Conservation (phyloP, 2,329 filamentous ascomycete species). For the Stylonectria norvegica region DNA sequence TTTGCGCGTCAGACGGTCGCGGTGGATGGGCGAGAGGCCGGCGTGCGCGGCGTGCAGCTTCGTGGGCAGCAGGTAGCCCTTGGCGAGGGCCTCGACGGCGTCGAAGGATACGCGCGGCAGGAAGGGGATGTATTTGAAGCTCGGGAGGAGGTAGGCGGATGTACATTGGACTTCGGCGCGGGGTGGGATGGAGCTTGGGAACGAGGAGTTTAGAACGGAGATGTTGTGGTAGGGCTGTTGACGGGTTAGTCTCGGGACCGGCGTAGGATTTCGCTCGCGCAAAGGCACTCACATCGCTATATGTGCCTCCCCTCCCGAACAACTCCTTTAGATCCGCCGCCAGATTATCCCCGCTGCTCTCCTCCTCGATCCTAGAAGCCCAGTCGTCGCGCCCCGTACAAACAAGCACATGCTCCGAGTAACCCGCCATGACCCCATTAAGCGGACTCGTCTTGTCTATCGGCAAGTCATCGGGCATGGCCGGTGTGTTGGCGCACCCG, state of each 20-base stretch:
- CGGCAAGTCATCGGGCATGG: conserved; percentile 62
- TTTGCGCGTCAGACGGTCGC: conserved; percentile 49
- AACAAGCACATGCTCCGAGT: conserved; percentile 78
- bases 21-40: conserved; percentile 54
- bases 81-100: conserved; percentile 54
- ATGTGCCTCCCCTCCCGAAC: conserved; percentile 62
- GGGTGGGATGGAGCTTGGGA: conserved; percentile 54
- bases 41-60: conserved; percentile 61
- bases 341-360: conserved; percentile 63
- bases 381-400: conserved; percentile 80
- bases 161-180: conserved; percentile 47
- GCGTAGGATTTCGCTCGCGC: too few species aligned
- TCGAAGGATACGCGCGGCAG: conserved; percentile 62
- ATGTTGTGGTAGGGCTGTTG: conserved; percentile 82
- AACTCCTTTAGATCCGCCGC: conserved; percentile 70
- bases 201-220: conserved; percentile 72
- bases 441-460: conserved; percentile 71
- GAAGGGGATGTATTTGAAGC: conserved; percentile 74
- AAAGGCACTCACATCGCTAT: conserved; percentile 61
- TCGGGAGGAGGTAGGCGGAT: conserved; percentile 75
- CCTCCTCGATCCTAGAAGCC: conserved; percentile 80
- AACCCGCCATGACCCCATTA: conserved; percentile 72
- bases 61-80: conserved; percentile 63
- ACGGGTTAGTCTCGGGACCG: not conserved
- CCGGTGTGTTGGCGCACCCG: conserved; percentile 64